phyloP scores from a whole-genome alignment of 257 asterid species.

The Agastache rugosa region DNA sequence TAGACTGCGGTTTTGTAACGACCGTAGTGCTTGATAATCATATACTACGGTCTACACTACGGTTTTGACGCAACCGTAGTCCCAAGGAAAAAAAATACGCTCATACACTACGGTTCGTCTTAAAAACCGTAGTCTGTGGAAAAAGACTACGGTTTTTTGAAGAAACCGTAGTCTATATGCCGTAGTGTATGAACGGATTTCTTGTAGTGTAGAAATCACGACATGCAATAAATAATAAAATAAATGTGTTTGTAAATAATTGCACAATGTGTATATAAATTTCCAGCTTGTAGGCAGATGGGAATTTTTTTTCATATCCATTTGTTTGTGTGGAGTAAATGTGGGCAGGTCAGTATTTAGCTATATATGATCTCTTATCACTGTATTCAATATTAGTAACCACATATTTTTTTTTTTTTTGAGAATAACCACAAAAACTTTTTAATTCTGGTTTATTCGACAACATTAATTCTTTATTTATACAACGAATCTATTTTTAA shows the following conservation, averaged over 20 bases:
- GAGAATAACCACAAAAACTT: neutral
- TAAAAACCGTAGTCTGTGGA: no score
- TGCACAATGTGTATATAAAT: neutral
- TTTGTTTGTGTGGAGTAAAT: neutral
- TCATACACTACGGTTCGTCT: no score
- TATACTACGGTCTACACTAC: no score
- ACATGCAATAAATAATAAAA: neutral
- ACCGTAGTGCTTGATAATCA: no score
- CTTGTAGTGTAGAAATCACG: neutral
- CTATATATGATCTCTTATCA: neutral
- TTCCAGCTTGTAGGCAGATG: slow-evolving; percentile 7
- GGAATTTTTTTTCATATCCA: neutral
- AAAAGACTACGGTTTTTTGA: no score
- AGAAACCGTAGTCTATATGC: no score
- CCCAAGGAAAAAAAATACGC: no score
- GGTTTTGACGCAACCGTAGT: no score
- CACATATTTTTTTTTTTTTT: no score
- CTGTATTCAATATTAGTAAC: neutral
- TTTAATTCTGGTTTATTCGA: neutral
- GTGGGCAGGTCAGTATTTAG: neutral
- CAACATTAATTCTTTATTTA: neutral
- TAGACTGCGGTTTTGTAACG: no score
- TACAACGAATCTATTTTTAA: neutral
- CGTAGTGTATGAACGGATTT: no score
- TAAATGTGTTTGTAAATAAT: neutral